Evolutionary conservation across 2,329 filamentous ascomycete species (phyloP), one percentile per base, ranked within the genome.

Genomic region (Rutstroemia sp.): DNA sequence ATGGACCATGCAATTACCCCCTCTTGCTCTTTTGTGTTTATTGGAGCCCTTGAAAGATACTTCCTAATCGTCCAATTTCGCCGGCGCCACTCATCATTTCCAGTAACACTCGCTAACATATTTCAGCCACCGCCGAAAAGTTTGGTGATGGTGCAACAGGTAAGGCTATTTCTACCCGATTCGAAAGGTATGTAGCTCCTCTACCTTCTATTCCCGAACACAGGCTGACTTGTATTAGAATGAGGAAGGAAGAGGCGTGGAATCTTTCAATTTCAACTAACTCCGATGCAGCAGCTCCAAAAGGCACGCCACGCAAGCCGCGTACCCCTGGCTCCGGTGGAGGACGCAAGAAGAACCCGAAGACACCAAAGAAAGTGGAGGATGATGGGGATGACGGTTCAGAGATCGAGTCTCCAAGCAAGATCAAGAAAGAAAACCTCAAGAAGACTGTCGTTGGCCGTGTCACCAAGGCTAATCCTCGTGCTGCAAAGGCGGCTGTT

Each of bases 141-240:
- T 66, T 59, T 23, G 66, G 62, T 18, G 62, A 67, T 23, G 62
- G 63, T 37, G 58, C 58, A 4, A 64, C 61, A 44, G 66, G 64
- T 61, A 68, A 67, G 53, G 66, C 66, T 50, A 60, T 68, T 4
- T 63, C 62, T 18, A 62, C 58, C 16, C 63, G 65, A 18, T 65
- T 68, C 44, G 63, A 66, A 50, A 63, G 66, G 49, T 57, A 56
- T 37, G 42, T 52, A 18, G 9, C 9, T 25, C 10, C 4, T 19
- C 34, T 14, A 7, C 1, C 3, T 18, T 18, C 4, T 16, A 9
- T 38, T 19, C 16, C 1, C 9, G 9, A 4, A 9, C 2, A 19
- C 10, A 16, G n/a, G 19, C 41, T 56, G 34, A 56, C 54, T 30
- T 19, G 9, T 10, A 7, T 34, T 46, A 56, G 54, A 27, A 39